Evolutionary conservation across 78 protist genomes (phyloP).

Genomic region (Dictyostelium capitatum): DNA sequence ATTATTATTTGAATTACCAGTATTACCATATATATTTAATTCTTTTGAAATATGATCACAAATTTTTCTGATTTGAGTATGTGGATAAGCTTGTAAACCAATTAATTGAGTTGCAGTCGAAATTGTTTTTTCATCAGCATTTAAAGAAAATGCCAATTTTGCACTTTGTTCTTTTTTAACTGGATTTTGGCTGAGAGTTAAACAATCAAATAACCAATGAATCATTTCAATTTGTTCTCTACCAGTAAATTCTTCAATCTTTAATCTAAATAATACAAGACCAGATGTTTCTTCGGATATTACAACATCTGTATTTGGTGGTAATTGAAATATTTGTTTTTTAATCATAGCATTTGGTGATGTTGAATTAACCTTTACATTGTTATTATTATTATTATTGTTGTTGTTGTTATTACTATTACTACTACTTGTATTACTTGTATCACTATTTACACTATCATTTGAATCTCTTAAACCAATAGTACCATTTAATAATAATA

Average conservation of each 20-base stretch:
- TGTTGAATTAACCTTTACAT: not conserved
- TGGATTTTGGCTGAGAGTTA: not conserved
- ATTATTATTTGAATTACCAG: not conserved
- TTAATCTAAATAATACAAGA: not conserved
- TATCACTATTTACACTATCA: not conserved
- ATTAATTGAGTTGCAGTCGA: not conserved
- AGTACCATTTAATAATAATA: not conserved
- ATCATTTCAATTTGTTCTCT: not conserved
- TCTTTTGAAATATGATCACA: not conserved
- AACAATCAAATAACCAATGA: slow-evolving; percentile 27
- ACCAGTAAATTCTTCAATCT: slow-evolving; percentile 50
- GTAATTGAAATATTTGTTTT: slow-evolving; percentile 22
- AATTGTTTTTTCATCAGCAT: not conserved
- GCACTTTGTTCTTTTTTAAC: not conserved
- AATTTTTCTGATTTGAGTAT: not conserved
- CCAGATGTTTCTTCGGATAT: slow-evolving; percentile 35
- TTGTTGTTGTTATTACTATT: not conserved
- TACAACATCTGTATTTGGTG: slow-evolving; percentile 31
- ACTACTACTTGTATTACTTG: not conserved
- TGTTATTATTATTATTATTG: slow-evolving; percentile 6
- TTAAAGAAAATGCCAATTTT: not conserved
- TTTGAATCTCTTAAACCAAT: not conserved
- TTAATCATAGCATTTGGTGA: not conserved
- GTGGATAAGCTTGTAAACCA: not conserved
- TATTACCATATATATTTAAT: not conserved